Conservation (phyloP, 2,329 filamentous ascomycete species). For the Paraconiothyrium sp. region DNA sequence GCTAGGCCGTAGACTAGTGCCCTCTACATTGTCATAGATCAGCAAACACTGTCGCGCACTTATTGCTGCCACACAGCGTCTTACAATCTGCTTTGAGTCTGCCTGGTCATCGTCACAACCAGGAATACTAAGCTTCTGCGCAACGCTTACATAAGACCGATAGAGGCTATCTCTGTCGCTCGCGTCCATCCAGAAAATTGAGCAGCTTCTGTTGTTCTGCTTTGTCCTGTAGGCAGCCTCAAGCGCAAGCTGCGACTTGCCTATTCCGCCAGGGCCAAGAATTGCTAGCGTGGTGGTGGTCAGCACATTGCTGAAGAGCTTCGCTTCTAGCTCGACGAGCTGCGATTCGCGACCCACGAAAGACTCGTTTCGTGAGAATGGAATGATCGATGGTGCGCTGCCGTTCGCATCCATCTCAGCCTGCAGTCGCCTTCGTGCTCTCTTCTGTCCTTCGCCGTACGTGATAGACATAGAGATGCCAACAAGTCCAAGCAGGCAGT, state of each 20-base stretch:
- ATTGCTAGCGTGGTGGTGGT: constrained; percentile 28
- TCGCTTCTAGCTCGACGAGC: constrained; percentile 38
- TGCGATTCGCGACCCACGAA: constrained; percentile 38
- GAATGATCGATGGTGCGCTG: constrained; percentile 33
- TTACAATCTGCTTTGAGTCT: constrained; percentile 27
- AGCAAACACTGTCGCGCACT: constrained; percentile 19
- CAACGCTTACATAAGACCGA: too few species aligned
- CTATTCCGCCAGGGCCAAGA: constrained; percentile 28
- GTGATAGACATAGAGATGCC: constrained; percentile 21
- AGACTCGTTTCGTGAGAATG: constrained; percentile 34
- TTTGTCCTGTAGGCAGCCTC: constrained; percentile 53
- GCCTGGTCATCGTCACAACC: too few species aligned
- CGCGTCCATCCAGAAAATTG: constrained; percentile 57
- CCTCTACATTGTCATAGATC: constrained; percentile 38
- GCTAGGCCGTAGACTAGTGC: constrained; percentile 15
- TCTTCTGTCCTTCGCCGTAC: constrained; percentile 6
- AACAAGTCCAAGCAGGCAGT: constrained; percentile 35
- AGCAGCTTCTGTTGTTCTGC: constrained; percentile 46
- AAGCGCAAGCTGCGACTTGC: constrained; percentile 41
- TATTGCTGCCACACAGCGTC: constrained; percentile 20
- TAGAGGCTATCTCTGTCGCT: constrained; percentile 37
- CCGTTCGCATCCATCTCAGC: constrained; percentile 2
- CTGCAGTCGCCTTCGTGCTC: constrained; percentile 1
- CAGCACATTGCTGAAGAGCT: constrained; percentile 29
- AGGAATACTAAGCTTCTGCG: too few species aligned